These are phyloP conservation scores for Cyclospora cayetanensis DNA, from an alignment of 169 alveolate genomes.

Conservation along the genomic window DNA sequence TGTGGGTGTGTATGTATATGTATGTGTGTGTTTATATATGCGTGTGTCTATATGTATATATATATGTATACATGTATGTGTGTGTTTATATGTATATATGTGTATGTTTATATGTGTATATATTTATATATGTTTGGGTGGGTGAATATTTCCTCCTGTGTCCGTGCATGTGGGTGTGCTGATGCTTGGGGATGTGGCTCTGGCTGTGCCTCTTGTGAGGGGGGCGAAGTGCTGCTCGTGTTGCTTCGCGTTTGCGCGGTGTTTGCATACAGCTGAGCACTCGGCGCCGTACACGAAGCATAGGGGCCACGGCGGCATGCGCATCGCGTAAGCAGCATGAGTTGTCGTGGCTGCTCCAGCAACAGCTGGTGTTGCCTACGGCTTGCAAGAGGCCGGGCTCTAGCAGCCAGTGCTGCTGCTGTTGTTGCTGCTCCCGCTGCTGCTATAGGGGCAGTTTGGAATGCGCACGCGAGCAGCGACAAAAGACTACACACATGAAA, in stretches of 20 bases:
- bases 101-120: too few species aligned
- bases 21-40: too few species aligned
- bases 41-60: too few species aligned
- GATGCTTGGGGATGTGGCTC: not conserved
- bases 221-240: not conserved
- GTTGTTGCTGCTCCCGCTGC: not conserved
- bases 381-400: not conserved
- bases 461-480: too few species aligned
- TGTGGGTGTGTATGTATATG: too few species aligned
- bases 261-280: constrained; percentile 47
- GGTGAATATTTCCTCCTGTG: not conserved
- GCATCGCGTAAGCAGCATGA: constrained; percentile 17
- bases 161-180: not conserved
- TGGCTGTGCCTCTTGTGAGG: not conserved
- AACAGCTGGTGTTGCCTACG: not conserved
- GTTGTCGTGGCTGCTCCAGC: not conserved
- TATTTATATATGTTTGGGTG: too few species aligned
- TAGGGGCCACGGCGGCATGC: constrained; percentile 54
- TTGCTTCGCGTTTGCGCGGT: not conserved
- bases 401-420: not conserved
- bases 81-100: too few species aligned
- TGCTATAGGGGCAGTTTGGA: not conserved
- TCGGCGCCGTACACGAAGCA: constrained; percentile 63
- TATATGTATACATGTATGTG: too few species aligned
- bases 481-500: too few species aligned